Conservation (phyloP, 371 early-diverging fungal species). For the Mortierella sp. region DNA sequence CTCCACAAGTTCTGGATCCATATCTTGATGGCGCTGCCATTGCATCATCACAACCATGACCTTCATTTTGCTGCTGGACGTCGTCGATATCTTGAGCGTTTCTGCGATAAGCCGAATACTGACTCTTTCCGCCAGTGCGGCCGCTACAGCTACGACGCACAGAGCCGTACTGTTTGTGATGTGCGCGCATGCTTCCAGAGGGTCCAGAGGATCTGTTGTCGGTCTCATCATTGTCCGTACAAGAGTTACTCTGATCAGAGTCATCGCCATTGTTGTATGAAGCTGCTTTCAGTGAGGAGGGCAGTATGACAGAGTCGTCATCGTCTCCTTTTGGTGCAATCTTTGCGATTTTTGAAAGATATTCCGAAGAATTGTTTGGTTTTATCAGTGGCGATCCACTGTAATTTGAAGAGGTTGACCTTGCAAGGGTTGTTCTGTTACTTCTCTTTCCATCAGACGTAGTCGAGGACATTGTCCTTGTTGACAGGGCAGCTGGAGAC, state of each 20-base stretch:
- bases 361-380: not conserved
- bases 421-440: not conserved
- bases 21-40: not conserved
- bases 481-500: not conserved
- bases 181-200: constrained; percentile 9
- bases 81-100: constrained; percentile 5
- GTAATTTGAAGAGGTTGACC: not conserved
- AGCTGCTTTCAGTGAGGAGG: not conserved
- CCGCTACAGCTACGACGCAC: constrained; percentile 3
- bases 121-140: constrained; percentile 13
- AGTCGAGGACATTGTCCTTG: not conserved
- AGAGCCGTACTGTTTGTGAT: not conserved
- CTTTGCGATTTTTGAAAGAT: not conserved
- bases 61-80: constrained; percentile 6
- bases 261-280: not conserved
- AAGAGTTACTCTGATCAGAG: not conserved
- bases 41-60: not conserved
- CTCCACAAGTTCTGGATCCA: not conserved
- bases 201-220: not conserved
- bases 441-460: not conserved
- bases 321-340: not conserved
- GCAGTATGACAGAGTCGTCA: not conserved
- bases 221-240: not conserved
- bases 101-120: constrained; percentile 15
- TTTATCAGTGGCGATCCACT: not conserved